Evolutionary conservation across 352 stramenopile species (phyloP).

Genomic region (Pythium folliculosum): DNA sequence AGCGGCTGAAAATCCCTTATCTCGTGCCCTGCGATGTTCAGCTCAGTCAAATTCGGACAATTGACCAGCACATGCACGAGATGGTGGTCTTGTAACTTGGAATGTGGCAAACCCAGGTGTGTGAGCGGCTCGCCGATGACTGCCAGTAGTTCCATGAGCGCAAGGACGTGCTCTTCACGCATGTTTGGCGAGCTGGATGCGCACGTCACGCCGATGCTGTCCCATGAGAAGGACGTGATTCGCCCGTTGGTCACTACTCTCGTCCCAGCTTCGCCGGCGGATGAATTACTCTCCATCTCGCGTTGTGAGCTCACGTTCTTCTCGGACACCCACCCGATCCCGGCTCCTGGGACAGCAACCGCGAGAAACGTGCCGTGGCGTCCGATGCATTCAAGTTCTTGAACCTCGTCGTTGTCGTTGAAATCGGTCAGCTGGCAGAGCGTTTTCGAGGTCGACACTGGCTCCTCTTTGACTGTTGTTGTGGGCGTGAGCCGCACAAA

Average conservation of each 20-base stretch:
- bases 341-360: neutral
- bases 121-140: constrained; percentile 3
- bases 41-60: constrained; percentile 7
- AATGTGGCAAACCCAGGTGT: neutral
- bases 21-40: neutral
- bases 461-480: neutral
- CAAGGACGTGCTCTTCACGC: neutral
- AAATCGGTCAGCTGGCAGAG: neutral
- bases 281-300: neutral
- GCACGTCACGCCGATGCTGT: neutral
- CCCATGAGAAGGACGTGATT: constrained; percentile 2
- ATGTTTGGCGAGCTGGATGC: neutral
- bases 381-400: neutral
- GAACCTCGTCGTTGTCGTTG: neutral
- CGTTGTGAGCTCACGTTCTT: neutral
- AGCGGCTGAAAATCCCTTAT: neutral
- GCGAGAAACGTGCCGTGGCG: neutral
- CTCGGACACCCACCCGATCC: neutral
- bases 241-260: neutral
- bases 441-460: neutral
- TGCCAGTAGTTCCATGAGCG: neutral
- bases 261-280: no score
- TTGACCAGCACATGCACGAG: neutral
- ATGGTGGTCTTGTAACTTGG: neutral
- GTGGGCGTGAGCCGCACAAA: neutral